A percentile compares a stretch with the other conserved stretches of the same genome.
Evolutionary conservation across 1,284 basidiomycete species (phyloP).

Genomic region (Trichosporon sp.): DNA sequence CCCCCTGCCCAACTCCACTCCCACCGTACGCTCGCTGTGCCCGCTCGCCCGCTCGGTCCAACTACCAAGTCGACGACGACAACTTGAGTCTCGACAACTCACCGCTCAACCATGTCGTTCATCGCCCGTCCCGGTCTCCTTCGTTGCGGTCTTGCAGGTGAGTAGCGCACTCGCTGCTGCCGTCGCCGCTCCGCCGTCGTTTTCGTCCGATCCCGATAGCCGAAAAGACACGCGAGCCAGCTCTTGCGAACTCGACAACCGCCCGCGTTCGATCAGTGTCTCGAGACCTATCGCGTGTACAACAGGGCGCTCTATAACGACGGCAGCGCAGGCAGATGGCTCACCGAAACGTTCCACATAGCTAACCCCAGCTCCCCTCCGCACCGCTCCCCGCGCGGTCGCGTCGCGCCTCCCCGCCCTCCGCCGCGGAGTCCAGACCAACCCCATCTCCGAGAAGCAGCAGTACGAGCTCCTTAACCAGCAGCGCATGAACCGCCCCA

Average conservation of each 20-base stretch:
- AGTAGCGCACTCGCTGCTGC: constrained; percentile 7
- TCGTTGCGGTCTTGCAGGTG: constrained; percentile 33
- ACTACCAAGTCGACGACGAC: constrained; percentile 12
- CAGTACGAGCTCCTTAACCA: constrained; percentile 68
- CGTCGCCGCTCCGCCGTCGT: background rate
- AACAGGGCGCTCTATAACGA: background rate
- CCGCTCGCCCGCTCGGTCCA: constrained; percentile 17
- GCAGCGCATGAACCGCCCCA: constrained; percentile 81
- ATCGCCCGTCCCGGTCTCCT: constrained; percentile 33
- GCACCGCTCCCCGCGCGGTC: constrained; percentile 21
- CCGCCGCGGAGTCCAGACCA: constrained; percentile 38
- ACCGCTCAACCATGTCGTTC: constrained; percentile 26
- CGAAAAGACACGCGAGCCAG: background rate
- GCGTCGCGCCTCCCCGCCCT: constrained; percentile 14
- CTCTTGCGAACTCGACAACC: background rate
- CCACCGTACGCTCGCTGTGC: constrained; percentile 17
- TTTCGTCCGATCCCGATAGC: background rate
- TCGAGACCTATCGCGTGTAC: background rate
- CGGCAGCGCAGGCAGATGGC: background rate
- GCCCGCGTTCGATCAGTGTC: background rate
- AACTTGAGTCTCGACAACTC: constrained; percentile 12
- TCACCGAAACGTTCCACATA: background rate
- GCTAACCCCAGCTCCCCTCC: constrained; percentile 30
- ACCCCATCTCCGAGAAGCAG: constrained; percentile 44
- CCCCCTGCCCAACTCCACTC: background rate